Base-by-base conservation (phyloP, 2,329 filamentous ascomycete species). In the Venturia oleaginea region DNA sequence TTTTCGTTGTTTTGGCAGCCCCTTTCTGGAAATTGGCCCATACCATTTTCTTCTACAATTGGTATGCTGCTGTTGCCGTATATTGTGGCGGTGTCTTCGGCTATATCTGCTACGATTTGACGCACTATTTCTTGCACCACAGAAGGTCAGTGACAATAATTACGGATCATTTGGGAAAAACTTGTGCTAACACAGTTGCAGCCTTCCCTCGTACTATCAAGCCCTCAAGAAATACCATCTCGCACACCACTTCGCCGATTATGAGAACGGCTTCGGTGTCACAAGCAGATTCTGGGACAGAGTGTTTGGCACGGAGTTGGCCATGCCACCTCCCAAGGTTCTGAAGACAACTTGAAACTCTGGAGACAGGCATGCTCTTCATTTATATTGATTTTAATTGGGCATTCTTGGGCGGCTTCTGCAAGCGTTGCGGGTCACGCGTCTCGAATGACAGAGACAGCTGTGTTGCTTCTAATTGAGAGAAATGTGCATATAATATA, bases 91-190 rank as follows among this genome's bases (percentile, higher is more conserved):
- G 92, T 67, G 87, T 99, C 68, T 96, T 96, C 71, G 94, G 94
- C 65, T 99, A 99, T 75, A 84, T 97, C 67, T 92, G 89, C 81
- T 99, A 99, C 79, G 94, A 99, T 75, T 73, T 97, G 80, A 99
- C 94, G 1, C 94, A 99, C 76, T 99, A 97, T 82, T 99, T 99
- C 83, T 84, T 99, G 46, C 94, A 99, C 76, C 94, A 99, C 79
- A 86, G 89, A 78, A 95, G 91, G 83, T 86, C 74, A 75, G 83
- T 81, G 40, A 15, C 19, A 27, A 55, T 43, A 46, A 46, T 64
- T 32, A n/a, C 48, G 17, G 10, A 57, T 61, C 22, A 24, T 19
- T 8, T 38, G 13, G 13, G 30, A 32, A 19, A 13, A 65, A 48
- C 65, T 69, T 61, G 70, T 13, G 60, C 67, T 70, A 65, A 70